Evolutionary conservation across 2,329 filamentous ascomycete genomes (phyloP), one percentile per base, ranked within the genome.

Genomic region (Stagonosporopsis rhizophila): DNA sequence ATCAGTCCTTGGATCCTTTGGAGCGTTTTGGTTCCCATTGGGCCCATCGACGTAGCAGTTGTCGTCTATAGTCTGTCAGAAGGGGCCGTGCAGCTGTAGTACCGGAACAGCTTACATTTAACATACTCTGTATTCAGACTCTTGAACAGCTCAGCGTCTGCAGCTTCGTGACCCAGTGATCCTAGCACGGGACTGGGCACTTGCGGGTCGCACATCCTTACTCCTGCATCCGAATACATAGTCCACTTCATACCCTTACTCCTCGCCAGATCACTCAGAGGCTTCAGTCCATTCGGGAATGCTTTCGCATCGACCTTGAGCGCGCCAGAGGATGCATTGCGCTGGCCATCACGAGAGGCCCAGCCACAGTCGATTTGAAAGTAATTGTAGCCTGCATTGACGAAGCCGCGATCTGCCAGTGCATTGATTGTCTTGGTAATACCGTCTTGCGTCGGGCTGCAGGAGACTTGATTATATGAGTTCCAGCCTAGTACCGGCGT

Each of bases 201-300:
- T 37, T 65, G 37, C 2, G 58, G 42, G 35, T 65, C 63, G 38
- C 63, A 66, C 63, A 66, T 66, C 27, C 61, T 51, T 7, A 61
- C 59, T 6, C 63, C 63, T 1, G 63, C 63, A 46, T 66, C 63
- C 9, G 61, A 65, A 37, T 66, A 66, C 63, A 66, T 66, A 4
- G 63, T 60, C 61, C 63, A 65, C 38, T 66, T 66, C 63, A 66
- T 66, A 8, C 61, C 63, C 35, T 66, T 66, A n/a, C 50, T 59
- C 15, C 63, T 61, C 32, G 63, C 61, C 19, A 63, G 52, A 20
- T 65, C 63, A 27, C 59, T 62, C 44, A 66, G 17, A 6, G 63
- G 61, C 11, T 63, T 61, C 11, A 66, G 39, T 5, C 63, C 63
- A 30, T 56, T 56, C 1, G 61, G 63, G 3, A 66, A 66, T 0